Conservation (phyloP, 2,329 filamentous ascomycete genomes). For the Colletotrichum brevisporum region DNA sequence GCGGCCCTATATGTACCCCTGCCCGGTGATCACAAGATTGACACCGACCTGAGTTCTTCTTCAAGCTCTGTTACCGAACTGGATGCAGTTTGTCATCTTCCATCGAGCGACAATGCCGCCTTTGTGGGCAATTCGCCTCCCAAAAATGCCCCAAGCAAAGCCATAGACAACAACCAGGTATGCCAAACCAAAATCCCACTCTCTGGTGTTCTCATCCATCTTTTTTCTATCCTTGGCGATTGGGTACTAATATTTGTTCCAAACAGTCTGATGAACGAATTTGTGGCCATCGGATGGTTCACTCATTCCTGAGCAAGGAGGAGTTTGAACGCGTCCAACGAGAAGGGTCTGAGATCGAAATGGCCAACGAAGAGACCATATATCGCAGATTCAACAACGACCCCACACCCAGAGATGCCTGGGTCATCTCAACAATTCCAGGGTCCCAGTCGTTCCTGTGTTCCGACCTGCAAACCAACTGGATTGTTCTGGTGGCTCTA, state of each 20-base stretch:
- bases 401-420: slow-evolving; percentile 12
- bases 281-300: slow-evolving; percentile 30
- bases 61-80: no score
- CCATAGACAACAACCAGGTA: no score
- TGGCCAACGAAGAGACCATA: slow-evolving; percentile 14
- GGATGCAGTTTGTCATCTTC: no score
- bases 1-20: no score
- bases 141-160: no score
- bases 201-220: neutral
- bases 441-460: slow-evolving; percentile 16
- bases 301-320: slow-evolving; percentile 19
- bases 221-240: no score
- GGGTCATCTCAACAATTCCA: slow-evolving; percentile 24
- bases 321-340: slow-evolving; percentile 34
- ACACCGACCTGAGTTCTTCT: no score
- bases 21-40: no score
- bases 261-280: slow-evolving; percentile 6
- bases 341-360: slow-evolving; percentile 28
- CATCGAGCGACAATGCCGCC: no score
- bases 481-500: slow-evolving; percentile 24
- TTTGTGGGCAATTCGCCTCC: neutral
- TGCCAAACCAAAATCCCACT: neutral
- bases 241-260: neutral
- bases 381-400: slow-evolving; percentile 20
- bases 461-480: slow-evolving; percentile 32